Evolutionary conservation across 345 rosid species (phyloP).

Genomic region (Capsella bursapastoris): DNA sequence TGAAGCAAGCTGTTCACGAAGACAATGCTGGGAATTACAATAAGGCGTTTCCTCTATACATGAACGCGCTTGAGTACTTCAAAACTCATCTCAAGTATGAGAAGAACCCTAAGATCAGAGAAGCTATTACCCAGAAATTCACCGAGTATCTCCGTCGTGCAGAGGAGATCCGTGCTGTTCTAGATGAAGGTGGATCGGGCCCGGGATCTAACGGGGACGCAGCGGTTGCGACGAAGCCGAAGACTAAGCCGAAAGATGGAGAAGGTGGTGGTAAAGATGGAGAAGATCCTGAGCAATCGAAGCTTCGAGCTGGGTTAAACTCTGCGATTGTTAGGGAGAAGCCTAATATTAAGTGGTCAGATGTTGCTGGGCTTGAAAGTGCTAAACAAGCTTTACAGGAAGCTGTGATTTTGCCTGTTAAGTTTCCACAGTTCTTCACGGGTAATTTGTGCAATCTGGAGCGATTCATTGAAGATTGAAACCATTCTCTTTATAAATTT

Average conservation of each 20-base stretch:
- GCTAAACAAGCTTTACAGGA: conserved; percentile 92
- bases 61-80: conserved; percentile 96
- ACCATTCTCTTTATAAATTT: neutral
- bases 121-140: conserved; percentile 81
- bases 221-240: conserved; percentile 71
- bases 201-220: conserved; percentile 78
- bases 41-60: conserved; percentile 85
- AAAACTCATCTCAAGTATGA: conserved; percentile 94
- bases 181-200: conserved; percentile 82
- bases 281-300: conserved; percentile 83
- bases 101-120: conserved; percentile 88
- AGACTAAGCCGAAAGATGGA: conserved; percentile 85
- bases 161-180: conserved; percentile 91
- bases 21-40: conserved; percentile 92
- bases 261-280: conserved; percentile 62
- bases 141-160: conserved; percentile 95
- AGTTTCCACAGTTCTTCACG: conserved; percentile 94
- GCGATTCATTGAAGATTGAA: neutral
- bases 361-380: conserved; percentile 94
- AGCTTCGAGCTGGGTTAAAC: conserved; percentile 79
- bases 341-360: conserved; percentile 87
- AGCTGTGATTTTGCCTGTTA: conserved; percentile 94
- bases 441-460: conserved; percentile 47
- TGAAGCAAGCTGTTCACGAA: conserved; percentile 85
- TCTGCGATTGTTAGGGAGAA: conserved; percentile 89